Evolutionary conservation across 2,329 filamentous ascomycete genomes (phyloP).

Genomic region (Nemania sp.): DNA sequence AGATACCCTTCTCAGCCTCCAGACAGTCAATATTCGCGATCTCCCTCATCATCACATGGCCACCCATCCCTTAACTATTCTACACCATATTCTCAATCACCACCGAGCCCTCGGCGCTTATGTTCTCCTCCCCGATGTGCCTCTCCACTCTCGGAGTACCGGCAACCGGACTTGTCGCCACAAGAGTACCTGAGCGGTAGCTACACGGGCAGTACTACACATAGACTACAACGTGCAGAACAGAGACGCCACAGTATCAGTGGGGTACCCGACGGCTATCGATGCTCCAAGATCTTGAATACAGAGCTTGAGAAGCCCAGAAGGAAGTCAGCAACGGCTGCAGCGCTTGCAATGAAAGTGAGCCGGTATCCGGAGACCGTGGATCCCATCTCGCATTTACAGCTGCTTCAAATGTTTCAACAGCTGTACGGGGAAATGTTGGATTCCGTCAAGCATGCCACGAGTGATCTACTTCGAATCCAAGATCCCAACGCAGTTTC

Average conservation of each 20-base stretch:
- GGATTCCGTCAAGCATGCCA: constrained; percentile 11
- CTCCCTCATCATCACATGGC: constrained; percentile 10
- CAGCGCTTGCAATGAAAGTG: constrained; percentile 12
- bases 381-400: constrained; percentile 9
- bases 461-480: constrained; percentile 16
- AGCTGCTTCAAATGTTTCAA: constrained; percentile 23
- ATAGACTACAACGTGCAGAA: constrained; percentile 1
- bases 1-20: constrained; percentile 11
- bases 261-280: background rate
- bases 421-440: constrained; percentile 21
- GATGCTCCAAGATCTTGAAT: constrained; percentile 13
- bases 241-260: constrained; percentile 9
- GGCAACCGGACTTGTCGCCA: constrained; percentile 4
- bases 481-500: constrained; percentile 8
- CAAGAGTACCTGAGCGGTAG: constrained; percentile 3
- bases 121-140: constrained; percentile 10
- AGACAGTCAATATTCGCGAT: constrained; percentile 16
- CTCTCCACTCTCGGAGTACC: constrained; percentile 11
- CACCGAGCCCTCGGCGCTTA: constrained; percentile 12
- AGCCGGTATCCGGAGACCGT: constrained; percentile 13
- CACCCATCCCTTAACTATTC: constrained; percentile 4
- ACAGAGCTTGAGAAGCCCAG: constrained; percentile 15
- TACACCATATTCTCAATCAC: constrained; percentile 9
- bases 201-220: constrained; percentile 1
- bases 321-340: constrained; percentile 9